phyloP scores from a whole-genome alignment of 139 green algal genomes.

The Pedinophyceae sp. region DNA sequence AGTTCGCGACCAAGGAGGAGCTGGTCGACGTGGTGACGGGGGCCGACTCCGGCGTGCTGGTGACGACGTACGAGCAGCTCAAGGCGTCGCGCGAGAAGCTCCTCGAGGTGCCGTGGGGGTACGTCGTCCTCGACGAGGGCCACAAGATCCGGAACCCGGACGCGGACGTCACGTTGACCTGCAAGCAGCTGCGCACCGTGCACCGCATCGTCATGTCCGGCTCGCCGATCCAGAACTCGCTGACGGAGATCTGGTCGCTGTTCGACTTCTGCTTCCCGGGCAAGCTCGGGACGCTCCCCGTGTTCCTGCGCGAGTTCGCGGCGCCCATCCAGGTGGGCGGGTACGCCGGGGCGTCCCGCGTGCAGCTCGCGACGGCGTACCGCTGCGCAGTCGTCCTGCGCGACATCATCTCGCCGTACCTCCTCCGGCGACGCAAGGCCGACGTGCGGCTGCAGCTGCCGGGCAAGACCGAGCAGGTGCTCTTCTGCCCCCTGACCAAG shows the following conservation, averaged over 20 bases:
- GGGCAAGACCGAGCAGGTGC: conserved; percentile 89
- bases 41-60: conserved; percentile 32
- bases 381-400: conserved; percentile 82
- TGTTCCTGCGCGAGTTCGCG: conserved; percentile 89
- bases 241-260: conserved; percentile 90
- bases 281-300: conserved; percentile 88
- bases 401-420: conserved; percentile 88
- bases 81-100: conserved; percentile 48
- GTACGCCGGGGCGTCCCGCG: conserved; percentile 64
- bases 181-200: conserved; percentile 46
- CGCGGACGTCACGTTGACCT: conserved; percentile 67
- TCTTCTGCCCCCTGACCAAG: conserved; percentile 76
- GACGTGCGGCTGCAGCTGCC: conserved; percentile 79
- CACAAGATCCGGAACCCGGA: conserved; percentile 97
- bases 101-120: conserved; percentile 71
- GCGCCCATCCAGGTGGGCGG: conserved; percentile 77
- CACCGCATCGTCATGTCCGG: conserved; percentile 71
- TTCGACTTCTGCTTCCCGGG: conserved; percentile 99
- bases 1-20: too few relatives aligned
- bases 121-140: conserved; percentile 83
- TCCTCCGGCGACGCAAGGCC: conserved; percentile 80
- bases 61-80: conserved; percentile 88
- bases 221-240: conserved; percentile 87
- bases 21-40: background rate
- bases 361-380: conserved; percentile 72